Evolutionary conservation across 768 basidiomycete species (phyloP), one percentile per base, ranked within the genome.

Genomic region (Phaffia australis): DNA sequence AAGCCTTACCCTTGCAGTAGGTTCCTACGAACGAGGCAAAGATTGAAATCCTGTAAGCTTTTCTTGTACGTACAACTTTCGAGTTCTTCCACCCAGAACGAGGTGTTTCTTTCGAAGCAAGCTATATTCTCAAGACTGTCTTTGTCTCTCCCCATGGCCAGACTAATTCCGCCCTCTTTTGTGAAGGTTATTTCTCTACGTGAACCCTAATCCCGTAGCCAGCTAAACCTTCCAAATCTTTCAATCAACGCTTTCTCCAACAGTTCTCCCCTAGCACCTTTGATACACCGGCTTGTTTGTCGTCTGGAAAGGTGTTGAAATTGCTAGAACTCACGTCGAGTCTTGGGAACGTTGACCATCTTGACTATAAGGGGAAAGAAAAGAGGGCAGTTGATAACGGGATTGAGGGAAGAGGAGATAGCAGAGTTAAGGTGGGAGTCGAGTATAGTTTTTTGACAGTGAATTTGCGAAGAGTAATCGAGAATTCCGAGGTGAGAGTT

Each of bases 1-100:
- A 95, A 74, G 84, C 79, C 81, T 92, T 94, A 79, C 90, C 89
- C 83, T 92, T 92, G 89, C 92, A 94, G 71, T 72, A 69, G 67
- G 67, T 69, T 60, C 67, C 58, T 65, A 27, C 42, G 9, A 3
- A 48, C 23, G 25, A 25, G 25, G 30, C n/a, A 51, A 64, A 16
- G 21, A 29, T 19, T 9, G 61, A 23, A 47, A 32, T 19, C 47
- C 42, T 46, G 54, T 29, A 54, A 54, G n/a, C 21, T 54, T n/a
- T n/a, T n/a, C n/a, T 15, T 54, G 52, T n/a, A 27, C 21, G 16
- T n/a, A n/a, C 27, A 8, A 16, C 21, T n/a, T 27, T 54, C 18
- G 52, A 54, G 52, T n/a, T 16, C 27, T 5, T 54, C 52, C 4
- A 54, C 8, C 8, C 27, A n/a, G 52, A 27, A 54, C 21, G 56